Percentiles rank a stretch among this genome's conserved stretches.
Conservation (phyloP, 768 basidiomycete genomes). For the Leccinum broughii region DNA sequence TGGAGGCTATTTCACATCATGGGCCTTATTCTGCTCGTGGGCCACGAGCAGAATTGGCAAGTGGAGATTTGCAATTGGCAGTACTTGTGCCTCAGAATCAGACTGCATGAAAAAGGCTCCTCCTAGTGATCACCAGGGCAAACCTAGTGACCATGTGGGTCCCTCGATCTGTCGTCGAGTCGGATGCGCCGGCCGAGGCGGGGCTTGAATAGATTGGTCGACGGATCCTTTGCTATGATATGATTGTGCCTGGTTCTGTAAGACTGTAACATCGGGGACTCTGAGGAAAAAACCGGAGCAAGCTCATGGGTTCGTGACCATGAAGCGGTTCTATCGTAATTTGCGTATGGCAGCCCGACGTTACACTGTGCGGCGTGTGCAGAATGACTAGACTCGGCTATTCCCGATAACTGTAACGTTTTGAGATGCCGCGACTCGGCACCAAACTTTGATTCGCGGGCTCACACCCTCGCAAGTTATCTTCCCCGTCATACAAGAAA, state of each 20-base stretch:
- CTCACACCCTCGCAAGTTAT: not conserved
- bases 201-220: not conserved
- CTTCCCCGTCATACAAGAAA: conserved; percentile 4
- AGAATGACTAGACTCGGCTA: not conserved
- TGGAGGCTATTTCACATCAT: not conserved
- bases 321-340: not conserved
- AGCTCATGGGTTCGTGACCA: not conserved
- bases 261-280: not conserved
- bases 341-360: not conserved
- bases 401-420: conserved; percentile 21
- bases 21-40: not conserved
- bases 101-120: not conserved
- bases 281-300: not conserved
- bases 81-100: too few species aligned
- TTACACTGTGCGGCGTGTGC: not conserved
- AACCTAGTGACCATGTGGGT: not conserved
- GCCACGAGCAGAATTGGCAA: too few species aligned
- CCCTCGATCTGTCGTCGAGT: not conserved
- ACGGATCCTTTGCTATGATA: not conserved
- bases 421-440: conserved; percentile 20
- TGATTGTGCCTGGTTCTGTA: not conserved
- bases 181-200: not conserved
- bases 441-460: conserved; percentile 21
- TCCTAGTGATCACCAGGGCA: not conserved
- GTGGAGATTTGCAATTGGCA: too few species aligned